Evolutionary conservation across 2,329 filamentous ascomycete genomes (phyloP).

Genomic region (Hypoxylon sp.): DNA sequence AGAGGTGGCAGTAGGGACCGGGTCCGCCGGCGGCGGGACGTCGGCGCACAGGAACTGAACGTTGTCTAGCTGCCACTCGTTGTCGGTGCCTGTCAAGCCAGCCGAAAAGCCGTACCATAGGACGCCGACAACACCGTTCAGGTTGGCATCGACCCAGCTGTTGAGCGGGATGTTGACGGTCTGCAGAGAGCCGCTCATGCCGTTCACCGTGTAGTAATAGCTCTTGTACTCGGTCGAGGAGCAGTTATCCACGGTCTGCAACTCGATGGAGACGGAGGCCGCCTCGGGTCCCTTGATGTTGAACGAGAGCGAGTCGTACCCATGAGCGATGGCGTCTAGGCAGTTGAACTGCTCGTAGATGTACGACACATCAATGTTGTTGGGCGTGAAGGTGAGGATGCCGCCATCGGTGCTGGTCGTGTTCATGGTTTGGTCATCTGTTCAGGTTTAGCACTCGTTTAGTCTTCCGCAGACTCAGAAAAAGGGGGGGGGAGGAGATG

Average conservation of each 20-base stretch:
- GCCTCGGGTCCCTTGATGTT: slow-evolving; percentile 50
- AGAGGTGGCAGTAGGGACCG: slow-evolving; percentile 26
- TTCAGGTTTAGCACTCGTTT: slow-evolving; percentile 15
- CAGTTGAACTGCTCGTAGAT: slow-evolving; percentile 51
- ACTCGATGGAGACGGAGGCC: slow-evolving; percentile 51
- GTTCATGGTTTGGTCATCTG: slow-evolving; percentile 51
- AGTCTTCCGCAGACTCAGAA: not conserved
- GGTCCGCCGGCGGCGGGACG: slow-evolving; percentile 37
- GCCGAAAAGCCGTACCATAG: slow-evolving; percentile 55
- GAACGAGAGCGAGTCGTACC: slow-evolving; percentile 49
- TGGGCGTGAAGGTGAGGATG: slow-evolving; percentile 48
- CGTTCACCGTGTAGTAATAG: slow-evolving; percentile 59
- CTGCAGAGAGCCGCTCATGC: slow-evolving; percentile 63
- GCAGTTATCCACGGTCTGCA: slow-evolving; percentile 48
- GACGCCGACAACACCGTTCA: slow-evolving; percentile 61
- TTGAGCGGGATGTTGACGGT: slow-evolving; percentile 64
- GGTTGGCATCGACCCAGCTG: slow-evolving; percentile 63
- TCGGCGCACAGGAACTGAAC: slow-evolving; percentile 60
- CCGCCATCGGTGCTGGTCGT: slow-evolving; percentile 43
- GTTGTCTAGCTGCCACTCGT: slow-evolving; percentile 64
- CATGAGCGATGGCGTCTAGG: slow-evolving; percentile 37
- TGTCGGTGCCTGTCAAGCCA: slow-evolving; percentile 50
- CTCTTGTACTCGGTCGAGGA: slow-evolving; percentile 52
- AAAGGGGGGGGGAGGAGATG: not conserved
- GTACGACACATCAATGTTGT: slow-evolving; percentile 45